A percentile compares a stretch with the other conserved stretches of the same genome.
phyloP scores from a whole-genome alignment of 2,329 filamentous ascomycete species.

The Aspergillus oerlinghausenensis region DNA sequence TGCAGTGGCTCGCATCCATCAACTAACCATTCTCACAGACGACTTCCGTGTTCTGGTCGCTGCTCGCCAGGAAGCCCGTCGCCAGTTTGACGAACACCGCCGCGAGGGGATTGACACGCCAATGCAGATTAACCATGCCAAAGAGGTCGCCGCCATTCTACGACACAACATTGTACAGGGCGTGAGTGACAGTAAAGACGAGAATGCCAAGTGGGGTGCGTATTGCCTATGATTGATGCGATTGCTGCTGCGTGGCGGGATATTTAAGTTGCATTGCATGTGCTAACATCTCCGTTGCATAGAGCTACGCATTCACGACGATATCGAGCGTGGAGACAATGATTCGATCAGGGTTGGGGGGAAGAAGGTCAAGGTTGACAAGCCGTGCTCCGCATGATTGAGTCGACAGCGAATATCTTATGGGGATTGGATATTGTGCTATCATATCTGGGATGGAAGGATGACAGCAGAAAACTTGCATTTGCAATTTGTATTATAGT shows the following conservation, averaged over 20 bases:
- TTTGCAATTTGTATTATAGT: conserved; percentile 32
- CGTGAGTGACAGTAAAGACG: conserved; percentile 35
- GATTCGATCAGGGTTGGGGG: conserved; percentile 70
- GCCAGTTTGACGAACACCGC: conserved; percentile 66
- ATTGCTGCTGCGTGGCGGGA: neutral
- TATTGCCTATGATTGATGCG: conserved; percentile 1
- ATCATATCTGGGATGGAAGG: conserved; percentile 3
- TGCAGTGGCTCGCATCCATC: neutral
- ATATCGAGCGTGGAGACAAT: conserved; percentile 90
- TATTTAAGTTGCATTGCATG: neutral
- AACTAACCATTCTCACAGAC: conserved; percentile 46
- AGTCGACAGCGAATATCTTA: neutral
- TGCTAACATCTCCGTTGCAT: conserved; percentile 6
- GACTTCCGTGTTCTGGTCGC: conserved; percentile 65
- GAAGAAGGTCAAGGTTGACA: conserved; percentile 37
- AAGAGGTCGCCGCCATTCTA: conserved; percentile 76
- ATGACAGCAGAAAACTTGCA: conserved; percentile 11
- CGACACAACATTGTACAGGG: conserved; percentile 87
- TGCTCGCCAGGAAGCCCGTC: conserved; percentile 67
- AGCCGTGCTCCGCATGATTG: conserved; percentile 36
- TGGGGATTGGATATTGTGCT: neutral
- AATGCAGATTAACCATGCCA: conserved; percentile 69
- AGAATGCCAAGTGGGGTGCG: conserved; percentile 35
- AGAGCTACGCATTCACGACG: conserved; percentile 85
- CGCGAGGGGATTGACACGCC: conserved; percentile 55